Evolutionary conservation across 768 basidiomycete species (phyloP), one percentile per base, ranked within the genome.

Genomic region (Lyophyllum semitale): DNA sequence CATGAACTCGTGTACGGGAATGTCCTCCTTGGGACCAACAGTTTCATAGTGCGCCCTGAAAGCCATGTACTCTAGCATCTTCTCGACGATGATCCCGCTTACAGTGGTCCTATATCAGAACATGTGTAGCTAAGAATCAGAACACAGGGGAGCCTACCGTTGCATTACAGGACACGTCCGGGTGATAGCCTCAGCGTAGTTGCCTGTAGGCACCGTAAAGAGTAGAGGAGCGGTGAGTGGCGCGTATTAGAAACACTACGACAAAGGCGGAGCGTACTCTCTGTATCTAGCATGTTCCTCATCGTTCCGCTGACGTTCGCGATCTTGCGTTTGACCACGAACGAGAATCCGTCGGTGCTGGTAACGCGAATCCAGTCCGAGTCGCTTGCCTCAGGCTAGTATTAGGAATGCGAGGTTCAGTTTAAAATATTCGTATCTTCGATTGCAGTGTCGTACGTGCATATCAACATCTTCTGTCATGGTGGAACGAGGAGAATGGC

Each of bases 11-110:
- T 80, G 75, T 1, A 82, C 65, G 3, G 93, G 92, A 20, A 90
- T 75, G 46, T 93, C 91, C 62, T 94, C 92, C 59, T 87, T 91
- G 7, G 83, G 73, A 0, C 81, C 83, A 1, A 74, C 76, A n/a
- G 80, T 79, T 57, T 88, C 84, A 66, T 92, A 93, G 57, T 93
- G 80, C 1, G 84, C 76, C 72, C 90, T 95, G 78, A 89, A 95
- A 29, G 83, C 76, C 74, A 96, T 90, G 66, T 93, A 97, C 70
- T 98, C 95, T 38, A 93, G 79, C 49, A 96, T 77, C 66, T 93
- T 95, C 71, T 95, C 91, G 1, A 92, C 83, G 32, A 96, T 86
- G 23, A 88, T 80, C 8, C 78, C 85, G 27, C 85, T 85, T 59
- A 18, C 22, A 23, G 26, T n/a, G n/a, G n/a, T 4, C 9, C 17